Evolutionary conservation across 2,329 filamentous ascomycete genomes (phyloP), one percentile per base, ranked within the genome.

Genomic region (Ceratocystis smalleyi): DNA sequence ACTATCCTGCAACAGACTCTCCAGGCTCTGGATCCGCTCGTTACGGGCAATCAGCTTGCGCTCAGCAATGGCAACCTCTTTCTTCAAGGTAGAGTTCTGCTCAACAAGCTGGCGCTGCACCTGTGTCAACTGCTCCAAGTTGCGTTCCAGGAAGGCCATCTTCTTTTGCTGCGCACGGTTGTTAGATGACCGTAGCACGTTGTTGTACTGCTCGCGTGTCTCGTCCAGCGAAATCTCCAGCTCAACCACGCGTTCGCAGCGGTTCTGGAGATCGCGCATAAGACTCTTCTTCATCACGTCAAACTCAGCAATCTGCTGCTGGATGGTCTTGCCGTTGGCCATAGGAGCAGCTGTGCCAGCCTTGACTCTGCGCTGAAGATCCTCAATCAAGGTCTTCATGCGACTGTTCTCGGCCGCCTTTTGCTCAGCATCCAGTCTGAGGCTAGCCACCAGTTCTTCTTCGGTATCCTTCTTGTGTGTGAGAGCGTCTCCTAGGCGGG

Each of bases 241-340:
- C 79, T 99, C 94, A 19, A 99, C 94, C 43, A 99, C 91, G 69
- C 94, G 87, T 78, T 99, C 94, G 75, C 94, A 99, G 67, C 94
- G 87, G 79, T 99, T 97, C 76, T 99, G 94, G 69, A 99, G 79
- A 75, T 99, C 94, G 65, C 94, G 89, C 94, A 99, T 99, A 69
- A 99, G 80, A 69, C 89, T 95, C 83, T 99, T 99, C 85, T 99
- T 99, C 91, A 99, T 99, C 66, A 90, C 88, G 75, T 99, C 94
- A 70, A 99, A 99, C 73, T 99, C 94, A 66, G 92, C 89, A 75
- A 99, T 95, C 77, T 97, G 94, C 77, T 99, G 92, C 73, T 95
- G 91, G 55, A 97, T 84, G 12, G 90, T 95, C 81, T 96, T 96
- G 80, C 88, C 88, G 71, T 89, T 89, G 64, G 83, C 77, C 72